Percentiles rank a stretch among this genome's conserved stretches.
Conservation (phyloP, 352 stramenopile genomes). For the Stephanocyclus meneghinianus region DNA sequence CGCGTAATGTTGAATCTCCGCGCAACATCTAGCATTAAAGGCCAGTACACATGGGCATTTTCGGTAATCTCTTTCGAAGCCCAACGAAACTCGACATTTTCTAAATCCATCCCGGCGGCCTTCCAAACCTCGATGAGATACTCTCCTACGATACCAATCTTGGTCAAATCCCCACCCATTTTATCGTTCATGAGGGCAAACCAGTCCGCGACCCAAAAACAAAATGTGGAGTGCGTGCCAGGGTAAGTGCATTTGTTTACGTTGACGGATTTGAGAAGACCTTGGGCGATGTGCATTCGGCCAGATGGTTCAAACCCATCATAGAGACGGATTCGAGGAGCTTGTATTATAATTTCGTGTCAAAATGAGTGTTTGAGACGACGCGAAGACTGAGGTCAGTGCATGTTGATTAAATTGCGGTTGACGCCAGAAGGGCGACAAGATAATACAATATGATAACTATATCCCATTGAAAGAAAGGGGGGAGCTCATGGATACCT, state of each 20-base stretch:
- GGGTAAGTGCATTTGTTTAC: slow-evolving; percentile 91
- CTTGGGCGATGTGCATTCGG: slow-evolving; percentile 99
- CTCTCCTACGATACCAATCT: slow-evolving; percentile 88
- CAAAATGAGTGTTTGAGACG: neutral
- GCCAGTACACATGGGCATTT: slow-evolving; percentile 81
- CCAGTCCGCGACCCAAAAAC: slow-evolving; percentile 99
- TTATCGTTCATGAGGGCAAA: slow-evolving; percentile 99
- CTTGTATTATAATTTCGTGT: neutral
- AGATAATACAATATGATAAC: no score
- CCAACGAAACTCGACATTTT: slow-evolving; percentile 98
- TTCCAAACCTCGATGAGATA: slow-evolving; percentile 99
- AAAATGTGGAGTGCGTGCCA: slow-evolving; percentile 91
- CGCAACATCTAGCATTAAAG: slow-evolving; percentile 83
- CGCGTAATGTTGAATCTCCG: slow-evolving; percentile 85
- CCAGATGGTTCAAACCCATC: slow-evolving; percentile 98
- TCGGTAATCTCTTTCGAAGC: slow-evolving; percentile 91
- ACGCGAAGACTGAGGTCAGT: neutral
- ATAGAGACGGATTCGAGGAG: slow-evolving; percentile 84
- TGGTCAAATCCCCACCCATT: slow-evolving; percentile 96
- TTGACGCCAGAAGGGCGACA: neutral
- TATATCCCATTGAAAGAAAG: no score
- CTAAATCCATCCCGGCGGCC: slow-evolving; percentile 97
- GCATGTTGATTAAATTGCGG: neutral
- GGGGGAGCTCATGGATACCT: no score
- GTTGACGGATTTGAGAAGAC: slow-evolving; percentile 91